These are phyloP conservation scores for Scytalidium sp. DNA, from an alignment of 2,329 filamentous ascomycete species.

Conservation along the genomic window DNA sequence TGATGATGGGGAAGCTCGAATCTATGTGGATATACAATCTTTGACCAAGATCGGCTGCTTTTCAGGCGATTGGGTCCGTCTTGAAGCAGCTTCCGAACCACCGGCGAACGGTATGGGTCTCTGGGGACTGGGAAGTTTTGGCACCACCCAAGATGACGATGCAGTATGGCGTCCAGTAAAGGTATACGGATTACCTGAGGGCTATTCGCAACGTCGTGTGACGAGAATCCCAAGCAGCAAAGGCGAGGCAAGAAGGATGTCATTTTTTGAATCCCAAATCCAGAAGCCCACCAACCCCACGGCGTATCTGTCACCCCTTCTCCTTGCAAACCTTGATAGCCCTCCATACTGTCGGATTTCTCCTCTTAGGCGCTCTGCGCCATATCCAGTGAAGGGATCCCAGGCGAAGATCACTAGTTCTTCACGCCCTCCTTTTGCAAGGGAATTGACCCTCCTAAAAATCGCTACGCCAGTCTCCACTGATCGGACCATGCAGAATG, in stretches of 20 bases:
- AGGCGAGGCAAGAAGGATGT: constrained; percentile 48
- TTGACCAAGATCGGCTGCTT: constrained; percentile 92
- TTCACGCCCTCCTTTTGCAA: constrained; percentile 56
- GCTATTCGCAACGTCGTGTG: constrained; percentile 58
- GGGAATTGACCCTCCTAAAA: constrained; percentile 83
- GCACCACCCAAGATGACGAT: constrained; percentile 58
- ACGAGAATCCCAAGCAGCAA: constrained; percentile 58
- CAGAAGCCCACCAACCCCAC: constrained; percentile 55
- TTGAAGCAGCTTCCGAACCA: constrained; percentile 75
- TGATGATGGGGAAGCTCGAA: constrained; percentile 84
- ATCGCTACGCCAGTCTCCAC: constrained; percentile 86
- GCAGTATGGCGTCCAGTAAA: constrained; percentile 77
- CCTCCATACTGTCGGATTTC: constrained; percentile 78
- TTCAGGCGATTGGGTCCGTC: constrained; percentile 92
- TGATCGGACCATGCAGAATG: constrained; percentile 80
- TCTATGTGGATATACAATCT: constrained; percentile 87
- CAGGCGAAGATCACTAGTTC: constrained; percentile 54
- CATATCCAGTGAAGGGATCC: constrained; percentile 46
- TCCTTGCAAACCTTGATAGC: constrained; percentile 81
- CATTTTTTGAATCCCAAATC: constrained; percentile 68
- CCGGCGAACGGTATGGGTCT: constrained; percentile 62
- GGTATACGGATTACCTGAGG: constrained; percentile 85
- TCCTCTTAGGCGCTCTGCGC: constrained; percentile 52
- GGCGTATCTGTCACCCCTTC: constrained; percentile 78
- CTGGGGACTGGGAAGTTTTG: constrained; percentile 67